Base-by-base conservation (phyloP, 2,329 filamentous ascomycete genomes). In the Ophiocordyceps robertsii region DNA sequence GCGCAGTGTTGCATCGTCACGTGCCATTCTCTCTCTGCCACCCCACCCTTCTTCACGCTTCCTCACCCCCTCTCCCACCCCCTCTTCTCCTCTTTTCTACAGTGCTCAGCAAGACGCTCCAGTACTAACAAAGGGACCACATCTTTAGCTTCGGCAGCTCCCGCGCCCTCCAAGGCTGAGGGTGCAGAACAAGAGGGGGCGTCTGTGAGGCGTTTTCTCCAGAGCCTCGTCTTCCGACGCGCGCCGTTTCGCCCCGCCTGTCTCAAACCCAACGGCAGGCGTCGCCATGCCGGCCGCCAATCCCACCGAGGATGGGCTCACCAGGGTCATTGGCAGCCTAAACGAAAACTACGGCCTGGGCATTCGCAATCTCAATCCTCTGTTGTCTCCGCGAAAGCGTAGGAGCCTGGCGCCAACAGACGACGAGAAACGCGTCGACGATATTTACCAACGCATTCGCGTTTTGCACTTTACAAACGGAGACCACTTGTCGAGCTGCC, bases 301-400 rank as follows among this genome's bases (percentile, higher is more conserved):
- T 4, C 19, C 39, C 6, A 30, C 39, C 1, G 36, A 30, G 0
- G 43, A 44, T 7, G 49, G 49, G 36, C 49, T 60, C 13, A 40
- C 51, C 27, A 47, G 49, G 29, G 51, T 45, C 11, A 52, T 60
- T 17, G 44, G 49, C 21, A 49, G 49, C 0, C 47, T 60, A 21
- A 59, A 54, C 38, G 43, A 43, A 27, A 48, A 52, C 30, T 60
- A 53, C 39, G 45, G 44, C 10, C 48, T 61, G 4, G 43, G 47
- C 13, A 51, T 60, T 13, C 37, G 43, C 16, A 44, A 49, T 16
- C 53, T 53, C 3, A 51, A 55, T 41, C 38, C 46, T 7, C 50
- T 40, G 2, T 41, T 55, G n/a, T 54, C 54, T 24, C 56, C 55
- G n/a, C 51, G 45, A 37, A 52, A 52, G 40, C 48, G 46, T 17